These are phyloP conservation scores for Cladosporium colombiae DNA, from an alignment of 2,329 filamentous ascomycete genomes.

Conservation along the genomic window DNA sequence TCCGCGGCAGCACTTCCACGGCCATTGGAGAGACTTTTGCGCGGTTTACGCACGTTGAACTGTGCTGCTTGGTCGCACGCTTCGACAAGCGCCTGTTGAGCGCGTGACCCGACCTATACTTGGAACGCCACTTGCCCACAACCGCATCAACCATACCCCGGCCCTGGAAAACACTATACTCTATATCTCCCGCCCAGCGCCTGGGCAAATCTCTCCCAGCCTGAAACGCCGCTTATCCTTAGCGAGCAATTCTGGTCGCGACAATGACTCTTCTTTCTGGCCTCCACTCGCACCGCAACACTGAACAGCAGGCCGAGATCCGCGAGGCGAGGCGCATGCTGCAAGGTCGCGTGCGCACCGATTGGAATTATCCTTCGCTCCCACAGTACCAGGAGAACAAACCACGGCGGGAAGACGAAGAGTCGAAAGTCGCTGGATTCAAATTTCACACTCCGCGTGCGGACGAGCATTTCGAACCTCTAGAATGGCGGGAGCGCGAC, in stretches of 20 bases:
- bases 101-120: slow-evolving; percentile 13
- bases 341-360: slow-evolving; percentile 44
- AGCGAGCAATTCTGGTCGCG: slow-evolving; percentile 4
- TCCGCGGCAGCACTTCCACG: not conserved
- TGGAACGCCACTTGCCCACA: slow-evolving; percentile 8
- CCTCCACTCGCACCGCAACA: slow-evolving; percentile 29
- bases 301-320: slow-evolving; percentile 40
- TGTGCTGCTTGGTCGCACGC: not conserved
- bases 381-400: slow-evolving; percentile 29
- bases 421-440: slow-evolving; percentile 32
- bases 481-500: slow-evolving; percentile 47
- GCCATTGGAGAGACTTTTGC: slow-evolving; percentile 14
- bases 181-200: not conserved
- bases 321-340: slow-evolving; percentile 46
- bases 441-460: slow-evolving; percentile 27
- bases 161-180: not conserved
- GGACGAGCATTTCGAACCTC: slow-evolving; percentile 31
- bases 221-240: slow-evolving; percentile 10
- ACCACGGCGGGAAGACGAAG: slow-evolving; percentile 15
- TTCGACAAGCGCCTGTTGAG: not conserved
- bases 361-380: slow-evolving; percentile 47
- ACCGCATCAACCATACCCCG: not conserved
- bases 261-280: slow-evolving; percentile 35
- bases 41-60: not conserved
- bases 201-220: not conserved